phyloP scores from a whole-genome alignment of 2,329 filamentous ascomycete species.

The Bipolaris oryzae region DNA sequence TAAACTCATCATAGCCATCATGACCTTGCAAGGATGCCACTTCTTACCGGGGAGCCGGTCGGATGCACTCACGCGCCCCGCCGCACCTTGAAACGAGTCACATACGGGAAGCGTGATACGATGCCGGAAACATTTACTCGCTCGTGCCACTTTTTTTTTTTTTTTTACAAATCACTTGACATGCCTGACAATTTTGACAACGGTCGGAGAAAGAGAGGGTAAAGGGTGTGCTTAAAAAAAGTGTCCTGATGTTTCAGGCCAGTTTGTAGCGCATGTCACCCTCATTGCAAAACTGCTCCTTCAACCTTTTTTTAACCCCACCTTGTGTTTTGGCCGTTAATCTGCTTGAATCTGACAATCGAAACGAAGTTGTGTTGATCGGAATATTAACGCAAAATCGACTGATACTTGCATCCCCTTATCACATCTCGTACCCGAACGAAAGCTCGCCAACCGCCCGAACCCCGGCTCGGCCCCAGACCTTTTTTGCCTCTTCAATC shows the following conservation, averaged over 20 bases:
- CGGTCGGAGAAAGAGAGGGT: no score
- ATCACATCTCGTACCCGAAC: background rate
- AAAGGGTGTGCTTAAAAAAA: background rate
- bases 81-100: background rate
- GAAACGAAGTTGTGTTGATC: background rate
- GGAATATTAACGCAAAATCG: background rate
- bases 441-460: background rate
- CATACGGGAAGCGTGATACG: background rate
- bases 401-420: background rate
- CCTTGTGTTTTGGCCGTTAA: background rate
- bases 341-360: background rate
- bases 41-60: background rate
- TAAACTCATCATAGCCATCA: background rate
- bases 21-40: conserved; percentile 1
- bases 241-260: background rate
- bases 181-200: background rate
- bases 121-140: background rate
- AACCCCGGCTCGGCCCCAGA: background rate
- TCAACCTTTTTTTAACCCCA: background rate
- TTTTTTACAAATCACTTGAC: background rate
- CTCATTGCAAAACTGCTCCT: no score
- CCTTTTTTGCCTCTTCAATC: background rate
- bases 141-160: background rate
- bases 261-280: no score
- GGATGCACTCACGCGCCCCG: background rate